These are phyloP conservation scores for Mycotypha africana DNA, from an alignment of 371 early-diverging fungal species.

Conservation along the genomic window DNA sequence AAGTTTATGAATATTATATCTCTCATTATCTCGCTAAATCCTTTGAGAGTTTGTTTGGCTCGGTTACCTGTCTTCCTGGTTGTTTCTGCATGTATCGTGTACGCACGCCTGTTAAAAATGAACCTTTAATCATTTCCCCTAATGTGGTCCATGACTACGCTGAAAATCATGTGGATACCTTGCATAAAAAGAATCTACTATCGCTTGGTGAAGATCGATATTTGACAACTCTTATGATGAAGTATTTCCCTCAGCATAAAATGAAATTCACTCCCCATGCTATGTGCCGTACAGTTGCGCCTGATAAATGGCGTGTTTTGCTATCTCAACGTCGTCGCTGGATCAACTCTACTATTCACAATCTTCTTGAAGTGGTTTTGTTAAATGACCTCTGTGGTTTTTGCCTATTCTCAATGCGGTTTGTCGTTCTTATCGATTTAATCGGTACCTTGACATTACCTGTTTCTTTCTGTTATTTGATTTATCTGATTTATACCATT, in stretches of 20 bases:
- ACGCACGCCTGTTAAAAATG: slow-evolving; percentile 70
- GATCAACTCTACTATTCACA: slow-evolving; percentile 98
- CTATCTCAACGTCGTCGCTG: slow-evolving; percentile 81
- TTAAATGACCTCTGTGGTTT: slow-evolving; percentile 92
- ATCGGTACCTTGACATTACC: slow-evolving; percentile 92
- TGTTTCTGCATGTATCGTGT: slow-evolving; percentile 96
- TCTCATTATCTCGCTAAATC: slow-evolving; percentile 97
- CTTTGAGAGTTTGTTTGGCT: slow-evolving; percentile 98
- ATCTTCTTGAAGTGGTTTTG: slow-evolving; percentile 85
- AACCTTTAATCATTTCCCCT: slow-evolving; percentile 88
- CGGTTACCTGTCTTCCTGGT: slow-evolving; percentile 94
- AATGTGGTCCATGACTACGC: slow-evolving; percentile 93
- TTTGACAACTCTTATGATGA: slow-evolving; percentile 97
- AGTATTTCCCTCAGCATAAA: slow-evolving; percentile 97
- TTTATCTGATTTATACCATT: slow-evolving; percentile 61
- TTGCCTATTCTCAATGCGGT: slow-evolving; percentile 95
- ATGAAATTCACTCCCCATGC: slow-evolving; percentile 95
- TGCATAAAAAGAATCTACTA: slow-evolving; percentile 94
- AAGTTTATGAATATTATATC: slow-evolving; percentile 98
- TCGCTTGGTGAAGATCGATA: slow-evolving; percentile 86
- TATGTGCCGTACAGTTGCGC: slow-evolving; percentile 89
- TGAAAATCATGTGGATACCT: slow-evolving; percentile 92
- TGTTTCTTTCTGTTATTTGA: slow-evolving; percentile 77
- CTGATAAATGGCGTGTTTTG: slow-evolving; percentile 88
- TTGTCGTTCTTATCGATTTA: slow-evolving; percentile 87